Evolutionary conservation across 805 yeast species (phyloP), one percentile per base, ranked within the genome.

Genomic region (Citeromyces nyonsensis): DNA sequence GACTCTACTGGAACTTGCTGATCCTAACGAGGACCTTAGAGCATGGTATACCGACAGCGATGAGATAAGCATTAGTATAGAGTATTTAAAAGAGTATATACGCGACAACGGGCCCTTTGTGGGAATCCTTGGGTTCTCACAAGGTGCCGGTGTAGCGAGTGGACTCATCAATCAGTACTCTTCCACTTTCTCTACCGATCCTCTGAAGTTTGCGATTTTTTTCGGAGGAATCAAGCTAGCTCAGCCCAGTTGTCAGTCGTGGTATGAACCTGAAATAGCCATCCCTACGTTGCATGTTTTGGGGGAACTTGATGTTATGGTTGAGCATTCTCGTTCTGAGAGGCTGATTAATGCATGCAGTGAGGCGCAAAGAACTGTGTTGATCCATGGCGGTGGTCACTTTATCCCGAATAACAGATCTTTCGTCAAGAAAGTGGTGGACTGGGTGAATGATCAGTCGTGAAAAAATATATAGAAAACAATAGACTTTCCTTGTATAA

Each of bases 331-430:
- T 15, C 63, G 94, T 44, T 68, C 86, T 0, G 57, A 69, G 55
- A 61, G 63, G 15, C 57, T 91, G 28, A 71, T 66, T 36, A 64
- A 67, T 11, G 69, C 77, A 33, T 66, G 68, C 33, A 65, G 56
- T 13, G 59, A 52, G 20, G 45, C 54, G 12, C 47, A 52, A 15
- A 57, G 80, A 5, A 60, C 54, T 5, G 37, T 52, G 11, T 33
- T 78, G 37, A 77, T 69, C 40, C 98, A 88, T 47, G 96, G 96
- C 7, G 97, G 98, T 38, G 96, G 97, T 2, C 98, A 88, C 49
- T 85, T 80, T 57, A 95, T 88, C 30, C 98, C 97, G 20, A 84
- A 83, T 54, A 77, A 85, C 32, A 81, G 80, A 51, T 54, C 47
- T 27, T 36, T 53, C 15, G 27, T 56, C 11, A 49, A 44, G 25